Evolutionary conservation across 768 basidiomycete species (phyloP).

Genomic region (Macrolepiota dolichaula): DNA sequence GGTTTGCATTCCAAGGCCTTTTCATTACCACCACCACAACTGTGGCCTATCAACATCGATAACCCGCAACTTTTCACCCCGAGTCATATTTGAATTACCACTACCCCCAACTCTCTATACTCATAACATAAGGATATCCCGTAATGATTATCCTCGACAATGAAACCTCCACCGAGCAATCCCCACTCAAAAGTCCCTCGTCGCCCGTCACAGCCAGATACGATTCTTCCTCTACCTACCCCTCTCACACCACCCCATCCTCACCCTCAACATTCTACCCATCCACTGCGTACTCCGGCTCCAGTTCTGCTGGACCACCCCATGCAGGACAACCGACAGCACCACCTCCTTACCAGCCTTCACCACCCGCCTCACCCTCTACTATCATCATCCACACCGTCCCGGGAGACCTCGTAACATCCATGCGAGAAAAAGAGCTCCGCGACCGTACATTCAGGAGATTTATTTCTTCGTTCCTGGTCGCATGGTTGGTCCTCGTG

Average conservation of each 20-base stretch:
- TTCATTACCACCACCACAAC: not conserved
- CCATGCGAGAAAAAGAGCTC: not conserved
- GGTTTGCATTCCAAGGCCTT: not conserved
- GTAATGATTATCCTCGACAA: constrained; percentile 15
- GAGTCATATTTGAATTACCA: too few species aligned
- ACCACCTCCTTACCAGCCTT: not conserved
- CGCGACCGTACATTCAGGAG: constrained; percentile 11
- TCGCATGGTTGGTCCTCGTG: constrained; percentile 18
- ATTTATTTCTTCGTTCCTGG: constrained; percentile 16
- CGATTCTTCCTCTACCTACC: not conserved
- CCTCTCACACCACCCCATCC: too few species aligned
- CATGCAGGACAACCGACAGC: not conserved
- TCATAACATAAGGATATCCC: not conserved
- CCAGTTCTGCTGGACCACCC: not conserved
- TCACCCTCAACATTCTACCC: too few species aligned
- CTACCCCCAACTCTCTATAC: too few species aligned
- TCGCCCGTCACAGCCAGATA: constrained; percentile 4
- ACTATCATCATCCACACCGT: not conserved
- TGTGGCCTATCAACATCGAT: not conserved
- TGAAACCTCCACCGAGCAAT: constrained; percentile 15
- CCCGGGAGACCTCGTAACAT: not conserved
- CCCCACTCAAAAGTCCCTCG: constrained; percentile 19
- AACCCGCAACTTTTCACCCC: not conserved
- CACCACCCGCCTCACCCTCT: not conserved
- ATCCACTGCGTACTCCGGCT: not conserved